These are phyloP conservation scores for Sporodiniella umbellata DNA, from an alignment of 371 early-diverging fungal species.

Conservation along the genomic window DNA sequence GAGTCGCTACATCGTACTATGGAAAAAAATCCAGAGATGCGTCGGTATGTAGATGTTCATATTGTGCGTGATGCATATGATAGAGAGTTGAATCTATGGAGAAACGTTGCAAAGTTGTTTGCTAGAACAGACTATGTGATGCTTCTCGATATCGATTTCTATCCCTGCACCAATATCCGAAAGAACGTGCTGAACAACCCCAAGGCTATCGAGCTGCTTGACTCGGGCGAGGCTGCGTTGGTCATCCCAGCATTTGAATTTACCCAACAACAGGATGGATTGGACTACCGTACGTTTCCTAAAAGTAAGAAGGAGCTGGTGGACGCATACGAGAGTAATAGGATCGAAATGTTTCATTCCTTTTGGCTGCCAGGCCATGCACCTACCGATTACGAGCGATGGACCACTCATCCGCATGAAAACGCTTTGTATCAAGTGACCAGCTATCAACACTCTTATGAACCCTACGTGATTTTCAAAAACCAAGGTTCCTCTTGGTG, in stretches of 20 bases:
- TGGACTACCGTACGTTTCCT: constrained; percentile 49
- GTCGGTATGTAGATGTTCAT: constrained; percentile 56
- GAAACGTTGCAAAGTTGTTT: constrained; percentile 60
- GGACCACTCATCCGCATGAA: constrained; percentile 29
- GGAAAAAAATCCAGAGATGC: constrained; percentile 40
- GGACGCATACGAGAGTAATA: constrained; percentile 26
- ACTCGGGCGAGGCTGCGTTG: constrained; percentile 41
- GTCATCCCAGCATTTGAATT: constrained; percentile 64
- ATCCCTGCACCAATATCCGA: constrained; percentile 53
- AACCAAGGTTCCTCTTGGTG: constrained; percentile 58
- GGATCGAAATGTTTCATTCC: constrained; percentile 54
- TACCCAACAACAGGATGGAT: constrained; percentile 46
- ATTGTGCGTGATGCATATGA: constrained; percentile 55
- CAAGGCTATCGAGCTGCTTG: constrained; percentile 31
- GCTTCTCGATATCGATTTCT: constrained; percentile 64
- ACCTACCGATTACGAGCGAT: constrained; percentile 53
- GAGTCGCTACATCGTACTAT: constrained; percentile 42
- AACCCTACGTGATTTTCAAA: constrained; percentile 57
- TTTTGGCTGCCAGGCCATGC: constrained; percentile 57
- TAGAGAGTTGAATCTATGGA: constrained; percentile 61
- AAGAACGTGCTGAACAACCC: constrained; percentile 35
- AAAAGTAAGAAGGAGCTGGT: constrained; percentile 38
- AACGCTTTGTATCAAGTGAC: constrained; percentile 48
- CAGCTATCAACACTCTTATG: constrained; percentile 54
- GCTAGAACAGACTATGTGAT: constrained; percentile 57